A percentile compares a stretch with the other conserved stretches of the same genome.
Evolutionary conservation across 2,329 filamentous ascomycete species (phyloP).

Genomic region (Ophiostoma sp.): DNA sequence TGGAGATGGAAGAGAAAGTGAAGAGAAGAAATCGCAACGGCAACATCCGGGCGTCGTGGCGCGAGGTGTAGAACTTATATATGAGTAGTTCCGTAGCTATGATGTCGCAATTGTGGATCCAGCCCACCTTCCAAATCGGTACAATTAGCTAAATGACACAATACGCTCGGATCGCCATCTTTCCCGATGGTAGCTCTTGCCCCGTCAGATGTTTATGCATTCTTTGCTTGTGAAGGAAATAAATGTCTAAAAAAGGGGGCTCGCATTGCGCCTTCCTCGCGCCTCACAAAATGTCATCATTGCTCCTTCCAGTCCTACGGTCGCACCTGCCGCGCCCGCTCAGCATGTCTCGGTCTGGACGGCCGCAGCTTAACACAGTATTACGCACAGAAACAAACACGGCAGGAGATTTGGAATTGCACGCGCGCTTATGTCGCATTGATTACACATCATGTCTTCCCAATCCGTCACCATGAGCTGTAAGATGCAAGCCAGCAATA

Average conservation of each 20-base stretch:
- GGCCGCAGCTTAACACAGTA: too few relatives aligned
- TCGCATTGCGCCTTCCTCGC: background rate
- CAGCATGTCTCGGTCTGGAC: background rate
- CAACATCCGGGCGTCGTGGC: background rate
- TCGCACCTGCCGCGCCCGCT: background rate
- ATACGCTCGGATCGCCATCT: slow-evolving; percentile 2
- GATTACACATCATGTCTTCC: slow-evolving; percentile 10
- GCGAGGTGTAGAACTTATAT: slow-evolving; percentile 6
- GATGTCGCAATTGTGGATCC: slow-evolving; percentile 9
- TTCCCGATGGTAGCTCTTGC: background rate
- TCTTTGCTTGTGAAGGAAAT: background rate
- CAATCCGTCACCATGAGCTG: background rate
- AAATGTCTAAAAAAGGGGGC: too few relatives aligned
- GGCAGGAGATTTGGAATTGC: background rate
- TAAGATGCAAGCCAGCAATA: background rate
- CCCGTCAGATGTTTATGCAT: background rate
- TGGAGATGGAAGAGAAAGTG: background rate
- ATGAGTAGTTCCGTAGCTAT: background rate
- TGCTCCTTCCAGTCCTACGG: background rate
- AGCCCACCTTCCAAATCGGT: slow-evolving; percentile 11
- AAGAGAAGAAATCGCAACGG: background rate
- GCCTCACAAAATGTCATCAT: background rate
- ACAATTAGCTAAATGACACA: background rate
- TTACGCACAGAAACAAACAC: background rate
- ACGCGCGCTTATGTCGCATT: background rate